These are phyloP conservation scores for Claviceps pazoutovae DNA, from an alignment of 2,329 filamentous ascomycete genomes.

Conservation along the genomic window DNA sequence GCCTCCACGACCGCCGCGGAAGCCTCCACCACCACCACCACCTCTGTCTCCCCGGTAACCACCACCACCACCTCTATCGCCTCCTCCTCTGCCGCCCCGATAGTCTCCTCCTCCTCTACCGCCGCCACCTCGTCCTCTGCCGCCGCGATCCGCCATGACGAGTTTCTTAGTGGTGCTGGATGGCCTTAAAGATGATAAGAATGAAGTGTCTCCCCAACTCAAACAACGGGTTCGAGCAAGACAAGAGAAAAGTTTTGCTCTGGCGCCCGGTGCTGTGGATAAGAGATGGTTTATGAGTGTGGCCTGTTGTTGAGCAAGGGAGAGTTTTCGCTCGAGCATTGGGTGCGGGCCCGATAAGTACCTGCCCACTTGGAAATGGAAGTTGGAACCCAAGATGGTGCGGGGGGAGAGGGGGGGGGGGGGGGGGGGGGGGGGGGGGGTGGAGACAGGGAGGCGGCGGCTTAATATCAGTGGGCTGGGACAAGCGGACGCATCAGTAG, in stretches of 20 bases:
- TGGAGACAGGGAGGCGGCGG: background rate
- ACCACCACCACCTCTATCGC: constrained; percentile 9
- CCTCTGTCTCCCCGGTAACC: constrained; percentile 4
- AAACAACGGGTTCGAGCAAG: background rate
- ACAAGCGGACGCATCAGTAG: background rate
- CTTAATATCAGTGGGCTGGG: background rate
- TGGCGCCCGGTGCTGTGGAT: no score
- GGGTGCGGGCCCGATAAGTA: no score
- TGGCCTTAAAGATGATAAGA: background rate
- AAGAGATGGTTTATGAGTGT: no score
- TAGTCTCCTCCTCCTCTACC: constrained; percentile 4
- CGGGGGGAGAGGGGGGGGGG: background rate
- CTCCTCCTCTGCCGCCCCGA: constrained; percentile 10
- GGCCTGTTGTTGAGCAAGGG: background rate
- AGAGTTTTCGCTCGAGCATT: background rate
- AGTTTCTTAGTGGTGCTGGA: background rate
- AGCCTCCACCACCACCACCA: constrained; percentile 7
- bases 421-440: background rate
- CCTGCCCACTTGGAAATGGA: no score
- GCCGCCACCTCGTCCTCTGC: constrained; percentile 10
- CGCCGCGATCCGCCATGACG: constrained; percentile 16
- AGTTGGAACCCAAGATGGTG: background rate
- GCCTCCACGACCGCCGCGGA: constrained; percentile 10
- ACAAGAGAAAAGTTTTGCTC: background rate
- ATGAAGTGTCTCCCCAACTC: background rate